Base-by-base conservation (phyloP, 768 basidiomycete species). In the Boletellus emodensis region DNA sequence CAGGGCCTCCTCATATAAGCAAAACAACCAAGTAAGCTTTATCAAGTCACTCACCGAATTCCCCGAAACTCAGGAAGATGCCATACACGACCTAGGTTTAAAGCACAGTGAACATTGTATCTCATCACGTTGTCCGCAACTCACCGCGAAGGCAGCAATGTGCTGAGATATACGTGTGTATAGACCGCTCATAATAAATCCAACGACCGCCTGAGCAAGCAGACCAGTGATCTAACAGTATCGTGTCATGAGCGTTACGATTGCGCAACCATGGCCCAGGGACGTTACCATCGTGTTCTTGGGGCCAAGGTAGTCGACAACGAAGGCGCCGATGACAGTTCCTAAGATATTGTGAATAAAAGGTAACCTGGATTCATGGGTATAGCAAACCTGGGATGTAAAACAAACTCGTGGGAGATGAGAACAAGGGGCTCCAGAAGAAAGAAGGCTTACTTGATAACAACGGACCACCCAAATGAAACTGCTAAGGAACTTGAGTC, bases 111-210 rank as follows among this genome's bases (percentile, higher is more conserved):
- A 40, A 17, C 6, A 9, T n/a, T 8, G n/a, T 10, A 17, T 6
- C 13, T 22, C 40, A 34, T 48, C 22, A 18, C 33, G 9, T 14
- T 17, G 39, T 36, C 18, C 20, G 28, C 14, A 24, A 68, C 79
- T 57, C 54, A 84, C 85, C 28, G 88, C 85, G 54, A 90, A 93
- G 7, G 75, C 89, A n/a, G 69, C 88, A 45, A 91, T 76, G 53
- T 89, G 75, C 4, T 72, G 60, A 12, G 78, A 77, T 47, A 93
- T 72, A 69, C 74, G 71, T 22, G 53, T 60, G 69, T 94, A 96
- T 17, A 82, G 71, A 1, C 90, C 94, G 54, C 88, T 88, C 85
- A 97, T 90, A 66, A 91, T 80, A 71, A 96, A 96, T 6, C 94
- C 90, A 42, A 89, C 72, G 54, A 88, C 44, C 2, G 86, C 83